Base-by-base conservation (phyloP, 208 protist genomes). In the Porcisia hertigi region DNA sequence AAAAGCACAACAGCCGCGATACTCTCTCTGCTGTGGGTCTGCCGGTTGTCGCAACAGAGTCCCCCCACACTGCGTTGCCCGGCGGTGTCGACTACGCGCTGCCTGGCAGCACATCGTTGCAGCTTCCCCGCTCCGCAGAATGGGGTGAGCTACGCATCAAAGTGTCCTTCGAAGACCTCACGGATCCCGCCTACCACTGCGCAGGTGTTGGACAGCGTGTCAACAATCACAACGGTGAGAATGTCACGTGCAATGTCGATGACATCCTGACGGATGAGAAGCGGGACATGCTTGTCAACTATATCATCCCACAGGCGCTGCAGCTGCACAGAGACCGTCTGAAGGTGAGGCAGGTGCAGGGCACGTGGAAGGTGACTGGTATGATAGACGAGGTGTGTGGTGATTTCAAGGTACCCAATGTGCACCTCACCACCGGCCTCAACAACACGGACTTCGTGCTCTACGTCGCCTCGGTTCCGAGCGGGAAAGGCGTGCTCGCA, bases 371-470 rank as follows among this genome's bases (percentile, higher is more conserved):
- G 59, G 77, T 90, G 4, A 69, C 73, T 0, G 14, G 12, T 12
- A 83, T 83, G 69, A 1, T 0, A 4, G 71, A 1, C 20, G 23
- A n/a, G 2, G 1, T 76, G 2, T 81, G 76, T 5, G 12, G 23
- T 4, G 25, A 54, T 43, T 70, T 76, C 45, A 25, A 49, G 16
- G 54, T 81, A 14, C 70, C 92, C 25, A 7, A 3, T 0, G 16
- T 12, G 6, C 87, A 95, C 80, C 3, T 54, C n/a, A 91, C 73
- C 0, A 49, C 7, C 0, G 90, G 89, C 16, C 77, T 94, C 7
- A 60, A 39, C 16, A 76, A 82, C 55, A 63, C 69, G 14, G 91
- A 97, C 79, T 90, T 92, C 66, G 65, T 94, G 23, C 14, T 97
- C 12, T 95, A 95, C 83, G 84, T 94, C 3, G 59, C 85, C 12